Percentiles rank a stretch among this genome's conserved stretches.
These are phyloP conservation scores for Skeletonema menzelii DNA, from an alignment of 108 stramenopile species.

Conservation along the genomic window DNA sequence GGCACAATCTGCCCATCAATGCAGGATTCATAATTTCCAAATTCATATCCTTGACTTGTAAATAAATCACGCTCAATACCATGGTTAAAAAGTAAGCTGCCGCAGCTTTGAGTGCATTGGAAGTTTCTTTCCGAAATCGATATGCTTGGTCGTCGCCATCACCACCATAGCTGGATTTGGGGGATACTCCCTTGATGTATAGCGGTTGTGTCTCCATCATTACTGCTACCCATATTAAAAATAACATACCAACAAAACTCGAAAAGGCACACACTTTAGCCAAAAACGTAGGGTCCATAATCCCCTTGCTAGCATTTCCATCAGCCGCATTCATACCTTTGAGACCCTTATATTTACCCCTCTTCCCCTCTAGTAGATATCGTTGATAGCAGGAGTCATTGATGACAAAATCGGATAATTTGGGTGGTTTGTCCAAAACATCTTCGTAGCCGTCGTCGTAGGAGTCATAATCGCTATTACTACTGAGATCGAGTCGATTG, in stretches of 20 bases:
- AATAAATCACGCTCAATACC: slow-evolving; percentile 38
- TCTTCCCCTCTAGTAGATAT: slow-evolving; percentile 29
- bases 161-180: slow-evolving; percentile 6
- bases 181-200: slow-evolving; percentile 41
- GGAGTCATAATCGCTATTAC: slow-evolving; percentile 2
- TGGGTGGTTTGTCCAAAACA: slow-evolving; percentile 30
- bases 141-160: slow-evolving; percentile 11
- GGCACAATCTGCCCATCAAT: slow-evolving; percentile 29
- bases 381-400: slow-evolving; percentile 36
- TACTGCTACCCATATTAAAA: slow-evolving; percentile 37
- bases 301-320: neutral
- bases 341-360: slow-evolving; percentile 16
- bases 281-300: slow-evolving; percentile 28
- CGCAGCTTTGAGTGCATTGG: slow-evolving; percentile 46
- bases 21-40: slow-evolving; percentile 25
- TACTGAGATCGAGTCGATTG: neutral
- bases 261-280: slow-evolving; percentile 32
- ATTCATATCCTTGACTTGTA: slow-evolving; percentile 34
- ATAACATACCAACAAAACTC: slow-evolving; percentile 40
- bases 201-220: slow-evolving; percentile 43
- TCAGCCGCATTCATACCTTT: neutral
- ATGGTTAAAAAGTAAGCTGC: slow-evolving; percentile 48
- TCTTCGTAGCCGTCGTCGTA: slow-evolving; percentile 23
- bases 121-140: slow-evolving; percentile 43
- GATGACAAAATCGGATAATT: slow-evolving; percentile 36